Evolutionary conservation across 106 monocot genomes (phyloP).

Genomic region (Apostasia ramifera): DNA sequence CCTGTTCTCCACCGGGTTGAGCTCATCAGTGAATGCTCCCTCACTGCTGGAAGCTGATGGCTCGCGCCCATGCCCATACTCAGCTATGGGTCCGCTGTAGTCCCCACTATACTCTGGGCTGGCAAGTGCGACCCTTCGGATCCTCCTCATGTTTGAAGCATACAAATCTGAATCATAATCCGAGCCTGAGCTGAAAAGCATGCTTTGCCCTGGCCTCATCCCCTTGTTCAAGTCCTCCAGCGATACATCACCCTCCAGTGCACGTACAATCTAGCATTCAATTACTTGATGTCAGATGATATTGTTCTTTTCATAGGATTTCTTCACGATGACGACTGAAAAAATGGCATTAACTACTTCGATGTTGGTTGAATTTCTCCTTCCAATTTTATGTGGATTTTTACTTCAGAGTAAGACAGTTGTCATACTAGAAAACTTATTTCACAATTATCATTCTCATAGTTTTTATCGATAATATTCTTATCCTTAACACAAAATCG

Average conservation of each 20-base stretch:
- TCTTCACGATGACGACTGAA: too few relatives aligned
- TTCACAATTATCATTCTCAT: too few relatives aligned
- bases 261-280: slow-evolving; percentile 43
- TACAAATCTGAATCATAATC: slow-evolving; percentile 43
- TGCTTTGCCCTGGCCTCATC: slow-evolving; percentile 54
- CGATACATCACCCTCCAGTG: slow-evolving; percentile 55
- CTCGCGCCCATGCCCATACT: slow-evolving; percentile 9
- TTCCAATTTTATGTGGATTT: too few relatives aligned
- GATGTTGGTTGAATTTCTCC: too few relatives aligned
- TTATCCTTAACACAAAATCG: too few relatives aligned
- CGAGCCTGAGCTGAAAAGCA: slow-evolving; percentile 52
- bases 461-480: too few relatives aligned
- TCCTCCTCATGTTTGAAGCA: slow-evolving; percentile 16
- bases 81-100: slow-evolving; percentile 18
- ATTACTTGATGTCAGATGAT: too few relatives aligned
- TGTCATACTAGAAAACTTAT: too few relatives aligned
- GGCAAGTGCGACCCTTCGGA: slow-evolving; percentile 18
- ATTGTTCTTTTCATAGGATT: too few relatives aligned
- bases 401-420: too few relatives aligned
- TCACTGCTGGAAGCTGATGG: slow-evolving; percentile 29
- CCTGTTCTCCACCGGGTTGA: slow-evolving; percentile 23
- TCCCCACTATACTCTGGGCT: slow-evolving; percentile 47
- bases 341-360: too few relatives aligned
- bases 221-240: slow-evolving; percentile 65
- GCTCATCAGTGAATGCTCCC: slow-evolving; percentile 22